Conservation (phyloP, 2,329 filamentous ascomycete species). For the Nemania serpens region DNA sequence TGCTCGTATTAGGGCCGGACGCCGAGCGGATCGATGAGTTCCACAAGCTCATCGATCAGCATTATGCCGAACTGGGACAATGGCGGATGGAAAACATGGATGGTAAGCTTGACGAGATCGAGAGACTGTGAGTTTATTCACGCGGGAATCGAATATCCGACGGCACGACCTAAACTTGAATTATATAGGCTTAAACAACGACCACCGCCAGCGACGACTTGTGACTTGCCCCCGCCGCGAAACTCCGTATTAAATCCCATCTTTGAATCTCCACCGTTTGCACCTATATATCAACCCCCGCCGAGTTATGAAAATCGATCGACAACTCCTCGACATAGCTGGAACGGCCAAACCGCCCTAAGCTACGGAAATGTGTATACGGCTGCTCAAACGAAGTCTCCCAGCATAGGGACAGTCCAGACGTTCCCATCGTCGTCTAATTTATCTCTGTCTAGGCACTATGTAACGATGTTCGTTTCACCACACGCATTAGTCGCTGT, state of each 20-base stretch:
- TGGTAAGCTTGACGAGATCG: slow-evolving; percentile 12
- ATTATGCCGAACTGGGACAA: slow-evolving; percentile 28
- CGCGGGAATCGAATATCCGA: not conserved
- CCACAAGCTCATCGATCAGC: slow-evolving; percentile 30
- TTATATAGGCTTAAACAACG: not conserved
- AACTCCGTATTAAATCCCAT: slow-evolving; percentile 24
- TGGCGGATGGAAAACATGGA: slow-evolving; percentile 19
- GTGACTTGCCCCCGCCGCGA: slow-evolving; percentile 26
- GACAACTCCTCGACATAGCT: not conserved
- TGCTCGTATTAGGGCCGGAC: slow-evolving; percentile 26
- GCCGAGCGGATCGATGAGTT: slow-evolving; percentile 29
- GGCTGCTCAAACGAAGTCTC: no score
- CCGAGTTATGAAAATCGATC: not conserved
- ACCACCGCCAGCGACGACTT: slow-evolving; percentile 2
- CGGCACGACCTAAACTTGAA: not conserved
- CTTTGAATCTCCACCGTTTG: slow-evolving; percentile 28
- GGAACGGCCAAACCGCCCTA: not conserved
- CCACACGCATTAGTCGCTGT: not conserved
- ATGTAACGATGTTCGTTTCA: slow-evolving; percentile 11
- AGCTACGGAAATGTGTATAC: no score
- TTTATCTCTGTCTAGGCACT: not conserved
- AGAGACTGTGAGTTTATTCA: slow-evolving; percentile 13
- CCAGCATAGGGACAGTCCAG: no score
- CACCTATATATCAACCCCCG: not conserved
- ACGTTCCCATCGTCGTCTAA: no score